Evolutionary conservation across 345 rosid genomes (phyloP).

Genomic region (Abelmoschus esculentus): DNA sequence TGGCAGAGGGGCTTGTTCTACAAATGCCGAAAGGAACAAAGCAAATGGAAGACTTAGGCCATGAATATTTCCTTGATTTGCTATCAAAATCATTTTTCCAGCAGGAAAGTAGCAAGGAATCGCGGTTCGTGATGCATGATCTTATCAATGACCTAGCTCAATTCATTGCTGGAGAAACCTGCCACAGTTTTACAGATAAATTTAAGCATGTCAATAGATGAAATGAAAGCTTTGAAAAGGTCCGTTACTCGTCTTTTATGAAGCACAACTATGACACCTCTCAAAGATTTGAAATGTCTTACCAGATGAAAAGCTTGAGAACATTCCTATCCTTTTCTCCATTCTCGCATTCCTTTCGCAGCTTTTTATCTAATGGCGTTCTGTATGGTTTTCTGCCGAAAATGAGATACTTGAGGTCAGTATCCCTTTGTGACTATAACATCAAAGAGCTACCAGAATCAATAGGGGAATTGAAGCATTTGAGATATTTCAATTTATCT

Average conservation of each 20-base stretch:
- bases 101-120: neutral
- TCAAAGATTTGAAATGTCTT: neutral
- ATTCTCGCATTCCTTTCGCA: neutral
- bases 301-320: constrained; percentile 1
- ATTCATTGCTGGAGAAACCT: neutral
- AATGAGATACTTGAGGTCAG: constrained; percentile 6
- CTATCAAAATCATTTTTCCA: constrained; percentile 10
- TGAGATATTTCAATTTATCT: constrained; percentile 19
- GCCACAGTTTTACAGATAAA: constrained; percentile 1
- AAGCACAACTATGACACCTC: neutral
- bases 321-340: constrained; percentile 6
- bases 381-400: constrained; percentile 7
- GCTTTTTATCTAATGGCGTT: neutral
- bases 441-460: constrained; percentile 13
- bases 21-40: neutral
- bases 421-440: constrained; percentile 10
- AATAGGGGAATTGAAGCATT: constrained; percentile 15
- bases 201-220: neutral
- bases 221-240: neutral
- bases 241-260: constrained; percentile 11
- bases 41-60: constrained; percentile 10
- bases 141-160: constrained; percentile 21
- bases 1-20: constrained; percentile 24
- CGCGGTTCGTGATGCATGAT: constrained; percentile 19
- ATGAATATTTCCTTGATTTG: constrained; percentile 5